Evolutionary conservation across 2,329 filamentous ascomycete species (phyloP), one percentile per base, ranked within the genome.

Genomic region (Dothiorella sarmentorum): DNA sequence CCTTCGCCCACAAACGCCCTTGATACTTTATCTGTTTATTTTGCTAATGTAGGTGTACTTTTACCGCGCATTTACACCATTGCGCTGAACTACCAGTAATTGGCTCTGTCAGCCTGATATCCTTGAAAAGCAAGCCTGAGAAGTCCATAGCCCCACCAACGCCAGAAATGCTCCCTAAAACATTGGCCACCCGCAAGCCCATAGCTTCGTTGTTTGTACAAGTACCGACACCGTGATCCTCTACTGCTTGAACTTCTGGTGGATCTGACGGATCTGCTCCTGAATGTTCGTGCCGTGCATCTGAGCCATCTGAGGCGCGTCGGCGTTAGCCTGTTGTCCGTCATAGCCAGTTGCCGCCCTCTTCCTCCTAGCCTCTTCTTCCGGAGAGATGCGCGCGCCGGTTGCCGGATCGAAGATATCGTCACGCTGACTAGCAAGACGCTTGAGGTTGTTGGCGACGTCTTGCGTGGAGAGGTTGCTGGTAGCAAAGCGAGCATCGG

Each of bases 391-490:
- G 1, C 84, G 80, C 63, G 87, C 80, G 1, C 88, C 88, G 0
- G 86, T 87, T 15, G 84, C 80, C 1, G 82, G 76, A 65, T 97
- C 92, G 65, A 96, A 96, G 17, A 97, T 83, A 67, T 97, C 93
- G 64, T 83, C 88, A 45, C 93, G 85, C 73, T 96, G 90, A 64
- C 90, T 92, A 22, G 92, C 91, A 53, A 97, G 80, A n/a, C 93
- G 87, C 79, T 97, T 97, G 63, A 97, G 82, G 71, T 97, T 97
- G 72, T 91, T 92, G 53, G 91, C 92, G 44, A 96, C 91, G 66
- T 97, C 93, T 31, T 83, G 85, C 3, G 90, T 93, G 1, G 88
- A 90, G 9, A 96, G 76, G 67, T 96, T 97, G 9, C 91, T 95
- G 0, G 89, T 92, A 1, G 90, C 85, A 63, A 88, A 90, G 62